Evolutionary conservation across 768 basidiomycete species (phyloP).

Genomic region (Ramaria rubella): DNA sequence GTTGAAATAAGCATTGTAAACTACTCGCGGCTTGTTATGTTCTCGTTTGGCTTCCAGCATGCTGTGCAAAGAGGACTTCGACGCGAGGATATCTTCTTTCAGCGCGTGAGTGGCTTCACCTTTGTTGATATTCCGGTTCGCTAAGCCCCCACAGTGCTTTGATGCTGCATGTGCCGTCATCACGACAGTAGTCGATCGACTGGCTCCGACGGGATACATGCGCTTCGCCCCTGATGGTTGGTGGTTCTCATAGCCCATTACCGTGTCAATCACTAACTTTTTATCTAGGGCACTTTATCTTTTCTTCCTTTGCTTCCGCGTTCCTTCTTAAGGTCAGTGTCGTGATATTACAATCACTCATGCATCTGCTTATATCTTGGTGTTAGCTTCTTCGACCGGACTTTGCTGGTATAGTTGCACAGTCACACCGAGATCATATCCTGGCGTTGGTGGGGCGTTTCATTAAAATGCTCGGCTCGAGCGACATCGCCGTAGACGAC

Average conservation of each 20-base stretch:
- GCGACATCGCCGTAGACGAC: conserved; percentile 47
- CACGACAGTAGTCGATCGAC: conserved; percentile 42
- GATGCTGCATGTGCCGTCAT: conserved; percentile 53
- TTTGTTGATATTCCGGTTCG: background rate
- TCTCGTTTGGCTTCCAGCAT: conserved; percentile 49
- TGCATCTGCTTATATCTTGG: background rate
- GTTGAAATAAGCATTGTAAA: conserved; percentile 40
- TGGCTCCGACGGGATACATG: conserved; percentile 49
- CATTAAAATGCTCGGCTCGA: conserved; percentile 40
- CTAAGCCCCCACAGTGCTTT: conserved; percentile 32
- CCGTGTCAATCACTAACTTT: background rate
- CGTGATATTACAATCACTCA: background rate
- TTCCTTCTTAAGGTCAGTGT: conserved; percentile 51
- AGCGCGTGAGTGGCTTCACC: conserved; percentile 15
- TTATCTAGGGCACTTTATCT: conserved; percentile 18
- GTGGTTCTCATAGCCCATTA: background rate
- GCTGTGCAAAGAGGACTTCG: conserved; percentile 34
- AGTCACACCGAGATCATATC: conserved; percentile 31
- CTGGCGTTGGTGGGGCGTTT: conserved; percentile 36
- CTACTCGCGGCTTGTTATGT: conserved; percentile 51
- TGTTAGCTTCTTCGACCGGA: conserved; percentile 47
- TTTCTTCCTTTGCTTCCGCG: conserved; percentile 50
- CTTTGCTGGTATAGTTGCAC: conserved; percentile 36
- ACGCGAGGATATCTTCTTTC: conserved; percentile 37
- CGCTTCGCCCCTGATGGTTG: conserved; percentile 45